Conservation (phyloP, 495 filamentous ascomycete species). For the Platismatia glauca region DNA sequence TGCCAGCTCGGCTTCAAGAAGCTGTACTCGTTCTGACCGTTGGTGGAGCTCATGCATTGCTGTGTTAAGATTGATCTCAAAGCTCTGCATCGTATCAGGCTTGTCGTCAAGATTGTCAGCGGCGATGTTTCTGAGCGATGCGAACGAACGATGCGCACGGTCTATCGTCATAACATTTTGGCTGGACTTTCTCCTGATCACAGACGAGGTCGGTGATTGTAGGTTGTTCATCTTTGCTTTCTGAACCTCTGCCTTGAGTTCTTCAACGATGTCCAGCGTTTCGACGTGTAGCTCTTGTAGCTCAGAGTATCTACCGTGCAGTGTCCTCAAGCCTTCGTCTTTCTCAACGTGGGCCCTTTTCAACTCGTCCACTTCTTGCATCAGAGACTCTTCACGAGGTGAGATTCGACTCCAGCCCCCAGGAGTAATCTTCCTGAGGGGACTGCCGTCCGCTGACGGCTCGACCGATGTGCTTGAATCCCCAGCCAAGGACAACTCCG, state of each 20-base stretch:
- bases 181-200: constrained; percentile 88
- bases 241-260: constrained; percentile 75
- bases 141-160: constrained; percentile 85
- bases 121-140: constrained; percentile 78
- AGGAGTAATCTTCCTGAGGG: constrained; percentile 28
- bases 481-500: constrained; percentile 90
- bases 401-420: constrained; percentile 24
- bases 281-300: constrained; percentile 74
- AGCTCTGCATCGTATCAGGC: constrained; percentile 81
- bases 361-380: constrained; percentile 61
- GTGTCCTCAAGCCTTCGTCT: constrained; percentile 58
- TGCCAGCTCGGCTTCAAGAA: constrained; percentile 76
- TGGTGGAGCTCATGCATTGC: constrained; percentile 87
- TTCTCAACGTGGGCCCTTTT: constrained; percentile 65
- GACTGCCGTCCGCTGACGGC: constrained; percentile 47
- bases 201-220: constrained; percentile 58
- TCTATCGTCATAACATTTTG: constrained; percentile 86
- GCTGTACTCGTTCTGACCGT: constrained; percentile 79
- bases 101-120: constrained; percentile 71
- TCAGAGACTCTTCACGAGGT: constrained; percentile 27
- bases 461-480: constrained; percentile 63
- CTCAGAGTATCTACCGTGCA: constrained; percentile 69
- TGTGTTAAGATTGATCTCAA: constrained; percentile 82
- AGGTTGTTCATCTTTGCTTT: constrained; percentile 58
- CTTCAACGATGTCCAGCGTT: constrained; percentile 75